Base-by-base conservation (phyloP, 768 basidiomycete species). In the Fistulinella prunicolor region DNA sequence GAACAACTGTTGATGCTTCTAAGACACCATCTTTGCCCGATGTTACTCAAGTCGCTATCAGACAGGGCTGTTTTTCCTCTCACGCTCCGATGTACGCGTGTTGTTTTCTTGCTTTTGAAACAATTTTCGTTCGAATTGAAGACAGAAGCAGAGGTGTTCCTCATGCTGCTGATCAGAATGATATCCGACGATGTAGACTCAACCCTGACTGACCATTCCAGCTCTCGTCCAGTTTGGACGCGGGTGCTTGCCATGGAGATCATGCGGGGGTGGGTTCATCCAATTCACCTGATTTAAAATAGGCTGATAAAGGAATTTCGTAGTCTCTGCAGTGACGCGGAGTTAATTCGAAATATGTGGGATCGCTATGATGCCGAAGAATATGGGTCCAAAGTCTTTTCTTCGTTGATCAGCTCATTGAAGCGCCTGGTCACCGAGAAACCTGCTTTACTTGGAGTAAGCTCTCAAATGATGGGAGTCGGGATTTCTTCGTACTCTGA, bases 171-270 rank as follows among this genome's bases (percentile, higher is more conserved):
- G 19, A 85, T 89, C 53, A 75, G 74, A 49, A 80, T 83, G 47
- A 73, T 85, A 38, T 72, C 77, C 26, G 79, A 85, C 12, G 84
- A 86, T 20, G 56, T 67, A 24, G 67, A 70, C 6, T 62, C 64
- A 12, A 58, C 29, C 53, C 29, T 44, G 38, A 22, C 47, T 20
- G 61, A 73, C 49, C 58, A 58, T 70, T 45, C 44, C 23, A 50
- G 57, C 8, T 45, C 60, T 44, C 77, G 82, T 23, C 89, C 92
- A 1, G 65, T 74, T 24, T 98, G 94, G 94, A 88, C 92, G 75
- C 75, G 93, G 14, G 91, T 95, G 0, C 75, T 98, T 9, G 85
- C 91, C 2, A 84, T 95, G 83, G 94, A 98, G 63, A 86, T 94
- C 38, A 83, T 95, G 72, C 75, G 94, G 64, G 94, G 92, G 85